A percentile compares a stretch with the other conserved stretches of the same genome.
These are phyloP conservation scores for Rhizopogon vesiculosus DNA, from an alignment of 768 basidiomycete genomes.

Conservation along the genomic window DNA sequence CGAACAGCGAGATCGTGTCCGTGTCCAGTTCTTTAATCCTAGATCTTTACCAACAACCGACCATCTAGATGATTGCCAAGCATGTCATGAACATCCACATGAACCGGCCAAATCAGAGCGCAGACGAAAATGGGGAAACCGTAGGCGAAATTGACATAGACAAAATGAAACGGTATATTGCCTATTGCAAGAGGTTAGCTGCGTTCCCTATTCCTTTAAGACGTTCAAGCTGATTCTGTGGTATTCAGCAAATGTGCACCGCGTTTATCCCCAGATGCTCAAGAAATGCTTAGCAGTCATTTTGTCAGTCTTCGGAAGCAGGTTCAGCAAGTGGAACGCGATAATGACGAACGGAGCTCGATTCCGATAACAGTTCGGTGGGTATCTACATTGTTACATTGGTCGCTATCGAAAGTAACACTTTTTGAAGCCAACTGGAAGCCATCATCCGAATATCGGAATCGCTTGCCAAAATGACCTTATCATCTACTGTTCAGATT, in stretches of 20 bases:
- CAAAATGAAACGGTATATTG: conserved; percentile 97
- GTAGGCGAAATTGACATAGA: conserved; percentile 92
- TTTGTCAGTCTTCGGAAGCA: conserved; percentile 91
- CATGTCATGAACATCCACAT: conserved; percentile 99
- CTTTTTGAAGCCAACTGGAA: conserved; percentile 71
- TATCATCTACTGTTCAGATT: conserved; percentile 79
- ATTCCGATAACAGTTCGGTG: conserved; percentile 98
- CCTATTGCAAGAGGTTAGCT: conserved; percentile 88
- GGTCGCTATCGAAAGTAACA: background rate
- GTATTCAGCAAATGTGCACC: conserved; percentile 87
- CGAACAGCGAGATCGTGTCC: conserved; percentile 83
- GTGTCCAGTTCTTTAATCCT: conserved; percentile 15
- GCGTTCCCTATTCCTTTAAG: background rate
- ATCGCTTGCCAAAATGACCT: conserved; percentile 89
- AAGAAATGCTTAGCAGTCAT: conserved; percentile 94
- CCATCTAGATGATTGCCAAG: conserved; percentile 81
- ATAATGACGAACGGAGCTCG: conserved; percentile 95
- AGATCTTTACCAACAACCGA: background rate
- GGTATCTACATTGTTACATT: conserved; percentile 19
- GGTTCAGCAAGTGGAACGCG: conserved; percentile 92
- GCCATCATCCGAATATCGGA: conserved; percentile 99
- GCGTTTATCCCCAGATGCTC: conserved; percentile 86
- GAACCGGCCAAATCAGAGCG: conserved; percentile 72
- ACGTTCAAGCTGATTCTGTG: conserved; percentile 1
- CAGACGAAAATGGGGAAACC: conserved; percentile 58